Conservation (phyloP, 2,329 filamentous ascomycete genomes). For the Talaromyces sp. region DNA sequence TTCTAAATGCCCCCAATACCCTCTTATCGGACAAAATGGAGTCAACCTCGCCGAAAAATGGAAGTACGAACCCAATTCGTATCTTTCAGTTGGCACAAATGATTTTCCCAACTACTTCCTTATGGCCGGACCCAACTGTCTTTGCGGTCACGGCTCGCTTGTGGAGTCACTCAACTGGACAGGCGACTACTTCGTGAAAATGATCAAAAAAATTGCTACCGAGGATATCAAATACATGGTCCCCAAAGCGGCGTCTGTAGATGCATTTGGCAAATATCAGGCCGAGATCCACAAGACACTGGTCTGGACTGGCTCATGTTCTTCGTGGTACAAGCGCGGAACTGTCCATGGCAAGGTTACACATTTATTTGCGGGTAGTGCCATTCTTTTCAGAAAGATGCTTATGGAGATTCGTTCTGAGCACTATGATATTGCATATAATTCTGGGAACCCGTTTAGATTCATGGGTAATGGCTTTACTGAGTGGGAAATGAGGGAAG, state of each 20-base stretch:
- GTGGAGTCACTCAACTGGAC: conserved; percentile 25
- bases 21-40: conserved; percentile 36
- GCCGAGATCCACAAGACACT: conserved; percentile 34
- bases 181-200: conserved; percentile 31
- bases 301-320: conserved; percentile 34
- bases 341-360: conserved; percentile 21
- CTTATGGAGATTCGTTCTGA: conserved; percentile 21
- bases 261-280: conserved; percentile 34
- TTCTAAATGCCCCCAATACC: conserved; percentile 44
- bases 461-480: conserved; percentile 23
- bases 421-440: conserved; percentile 23
- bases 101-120: conserved; percentile 48
- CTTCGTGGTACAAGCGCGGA: conserved; percentile 37
- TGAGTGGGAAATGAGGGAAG: not conserved
- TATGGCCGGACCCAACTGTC: conserved; percentile 26
- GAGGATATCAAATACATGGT: conserved; percentile 36
- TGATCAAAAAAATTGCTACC: conserved; percentile 30
- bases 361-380: conserved; percentile 24
- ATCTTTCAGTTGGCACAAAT: conserved; percentile 45
- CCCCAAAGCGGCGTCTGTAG: conserved; percentile 34
- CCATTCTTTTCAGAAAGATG: conserved; percentile 24
- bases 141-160: conserved; percentile 29
- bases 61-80: conserved; percentile 39
- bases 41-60: conserved; percentile 45
- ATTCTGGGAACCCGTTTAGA: conserved; percentile 20